Conservation (phyloP, 345 rosid genomes). For the Turritis glabra region DNA sequence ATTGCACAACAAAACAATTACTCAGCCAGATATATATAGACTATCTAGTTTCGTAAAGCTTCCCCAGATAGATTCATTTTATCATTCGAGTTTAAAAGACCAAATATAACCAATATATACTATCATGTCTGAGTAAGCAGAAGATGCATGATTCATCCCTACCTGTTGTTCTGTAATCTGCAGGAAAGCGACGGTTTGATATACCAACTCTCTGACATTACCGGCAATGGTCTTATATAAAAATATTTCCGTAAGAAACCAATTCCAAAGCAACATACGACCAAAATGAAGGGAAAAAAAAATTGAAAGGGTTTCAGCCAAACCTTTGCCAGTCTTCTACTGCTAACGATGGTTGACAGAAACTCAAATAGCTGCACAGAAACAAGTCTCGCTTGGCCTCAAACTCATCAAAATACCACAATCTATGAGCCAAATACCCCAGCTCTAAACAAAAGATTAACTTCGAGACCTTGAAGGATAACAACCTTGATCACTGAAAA, state of each 20-base stretch:
- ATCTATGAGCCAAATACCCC: slow-evolving; percentile 9
- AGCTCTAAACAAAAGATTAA: slow-evolving; percentile 8
- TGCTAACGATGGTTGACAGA: slow-evolving; percentile 78
- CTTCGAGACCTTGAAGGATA: slow-evolving; percentile 11
- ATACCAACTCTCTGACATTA: slow-evolving; percentile 73
- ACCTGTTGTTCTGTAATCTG: slow-evolving; percentile 96
- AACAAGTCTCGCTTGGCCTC: slow-evolving; percentile 32
- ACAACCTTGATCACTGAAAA: slow-evolving; percentile 14
- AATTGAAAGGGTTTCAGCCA: slow-evolving; percentile 24
- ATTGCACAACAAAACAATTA: slow-evolving; percentile 5
- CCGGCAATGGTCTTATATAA: slow-evolving; percentile 53
- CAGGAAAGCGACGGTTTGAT: slow-evolving; percentile 75
- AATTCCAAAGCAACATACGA: slow-evolving; percentile 8
- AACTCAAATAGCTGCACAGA: slow-evolving; percentile 81
- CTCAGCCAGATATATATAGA: slow-evolving; percentile 8
- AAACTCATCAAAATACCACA: slow-evolving; percentile 12
- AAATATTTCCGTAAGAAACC: slow-evolving; percentile 12
- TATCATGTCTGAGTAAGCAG: slow-evolving; percentile 25
- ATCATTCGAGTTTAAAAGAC: neutral
- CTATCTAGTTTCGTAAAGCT: neutral
- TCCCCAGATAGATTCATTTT: slow-evolving; percentile 6
- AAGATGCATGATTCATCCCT: slow-evolving; percentile 23
- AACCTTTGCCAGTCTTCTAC: slow-evolving; percentile 71
- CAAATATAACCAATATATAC: slow-evolving; percentile 4
- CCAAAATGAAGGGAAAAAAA: slow-evolving; percentile 2